Percentiles rank a stretch among this genome's conserved stretches.
phyloP scores from a whole-genome alignment of 805 yeast species.

The Ogataea methanolica region DNA sequence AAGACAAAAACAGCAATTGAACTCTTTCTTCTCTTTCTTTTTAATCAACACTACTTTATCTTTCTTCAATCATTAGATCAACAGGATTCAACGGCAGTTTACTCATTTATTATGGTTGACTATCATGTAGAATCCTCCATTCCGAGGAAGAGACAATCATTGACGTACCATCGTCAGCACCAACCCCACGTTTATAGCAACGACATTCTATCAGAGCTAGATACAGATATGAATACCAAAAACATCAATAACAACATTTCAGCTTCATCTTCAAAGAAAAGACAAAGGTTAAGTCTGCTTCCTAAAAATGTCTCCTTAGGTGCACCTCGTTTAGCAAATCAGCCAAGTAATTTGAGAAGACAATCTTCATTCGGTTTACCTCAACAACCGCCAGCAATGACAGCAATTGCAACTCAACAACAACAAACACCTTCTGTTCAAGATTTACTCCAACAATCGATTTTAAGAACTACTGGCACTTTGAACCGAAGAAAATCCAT shows the following conservation, averaged over 20 bases:
- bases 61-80: not conserved
- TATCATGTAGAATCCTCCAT: conserved; percentile 16
- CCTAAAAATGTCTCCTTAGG: conserved; percentile 28
- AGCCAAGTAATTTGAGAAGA: conserved; percentile 18
- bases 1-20: not conserved
- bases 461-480: conserved; percentile 17
- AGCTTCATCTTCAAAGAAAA: conserved; percentile 14
- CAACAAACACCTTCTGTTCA: conserved; percentile 17
- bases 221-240: conserved; percentile 7
- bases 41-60: not conserved
- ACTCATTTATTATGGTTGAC: conserved; percentile 12
- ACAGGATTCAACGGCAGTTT: not conserved
- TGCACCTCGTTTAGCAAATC: conserved; percentile 26
- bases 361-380: conserved; percentile 22
- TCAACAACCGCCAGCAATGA: conserved; percentile 6
- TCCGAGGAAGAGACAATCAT: conserved; percentile 19
- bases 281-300: conserved; percentile 25
- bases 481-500: conserved; percentile 13
- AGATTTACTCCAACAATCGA: conserved; percentile 25
- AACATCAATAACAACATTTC: not conserved
- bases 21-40: not conserved
- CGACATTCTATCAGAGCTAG: conserved; percentile 15
- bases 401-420: conserved; percentile 8
- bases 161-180: conserved; percentile 10
- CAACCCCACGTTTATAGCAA: conserved; percentile 12